phyloP scores from a whole-genome alignment of 2,329 filamentous ascomycete genomes.

The Coniochaeta ligniaria region DNA sequence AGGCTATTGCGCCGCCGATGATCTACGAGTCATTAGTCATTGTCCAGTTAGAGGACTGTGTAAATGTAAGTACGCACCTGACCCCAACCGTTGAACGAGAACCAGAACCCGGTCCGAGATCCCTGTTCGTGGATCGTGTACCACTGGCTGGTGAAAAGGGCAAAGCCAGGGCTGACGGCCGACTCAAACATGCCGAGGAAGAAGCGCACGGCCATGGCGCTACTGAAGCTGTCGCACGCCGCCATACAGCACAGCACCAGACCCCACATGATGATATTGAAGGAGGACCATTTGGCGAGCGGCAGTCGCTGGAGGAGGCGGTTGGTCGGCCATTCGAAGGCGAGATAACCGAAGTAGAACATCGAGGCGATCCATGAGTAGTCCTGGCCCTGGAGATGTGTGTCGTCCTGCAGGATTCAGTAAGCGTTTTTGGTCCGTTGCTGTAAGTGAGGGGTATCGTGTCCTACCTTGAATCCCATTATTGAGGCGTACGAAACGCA shows the following conservation, averaged over 20 bases:
- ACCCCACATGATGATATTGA: slow-evolving; percentile 60
- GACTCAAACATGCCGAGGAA: slow-evolving; percentile 63
- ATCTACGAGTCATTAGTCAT: not conserved
- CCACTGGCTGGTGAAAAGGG: slow-evolving; percentile 60
- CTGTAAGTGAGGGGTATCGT: not conserved
- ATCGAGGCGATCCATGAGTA: slow-evolving; percentile 45
- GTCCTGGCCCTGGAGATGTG: slow-evolving; percentile 32
- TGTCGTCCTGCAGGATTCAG: slow-evolving; percentile 22
- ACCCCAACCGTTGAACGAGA: slow-evolving; percentile 43
- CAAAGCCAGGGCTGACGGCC: slow-evolving; percentile 62
- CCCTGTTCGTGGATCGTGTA: slow-evolving; percentile 66
- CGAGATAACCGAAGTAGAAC: slow-evolving; percentile 38
- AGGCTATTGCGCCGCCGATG: slow-evolving; percentile 30
- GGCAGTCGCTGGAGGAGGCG: slow-evolving; percentile 57
- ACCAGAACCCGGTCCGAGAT: slow-evolving; percentile 57
- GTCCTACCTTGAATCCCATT: slow-evolving; percentile 38
- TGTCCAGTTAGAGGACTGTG: no score
- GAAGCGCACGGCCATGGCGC: slow-evolving; percentile 58
- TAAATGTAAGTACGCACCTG: slow-evolving; percentile 18
- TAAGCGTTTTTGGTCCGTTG: not conserved
- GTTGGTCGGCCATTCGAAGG: slow-evolving; percentile 61
- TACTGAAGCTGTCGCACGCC: slow-evolving; percentile 50
- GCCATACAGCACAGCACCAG: slow-evolving; percentile 51
- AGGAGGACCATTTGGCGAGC: slow-evolving; percentile 58
- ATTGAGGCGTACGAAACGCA: slow-evolving; percentile 40